These are phyloP conservation scores for Coemansia sp. DNA, from an alignment of 192 early-diverging fungal genomes.

Conservation along the genomic window DNA sequence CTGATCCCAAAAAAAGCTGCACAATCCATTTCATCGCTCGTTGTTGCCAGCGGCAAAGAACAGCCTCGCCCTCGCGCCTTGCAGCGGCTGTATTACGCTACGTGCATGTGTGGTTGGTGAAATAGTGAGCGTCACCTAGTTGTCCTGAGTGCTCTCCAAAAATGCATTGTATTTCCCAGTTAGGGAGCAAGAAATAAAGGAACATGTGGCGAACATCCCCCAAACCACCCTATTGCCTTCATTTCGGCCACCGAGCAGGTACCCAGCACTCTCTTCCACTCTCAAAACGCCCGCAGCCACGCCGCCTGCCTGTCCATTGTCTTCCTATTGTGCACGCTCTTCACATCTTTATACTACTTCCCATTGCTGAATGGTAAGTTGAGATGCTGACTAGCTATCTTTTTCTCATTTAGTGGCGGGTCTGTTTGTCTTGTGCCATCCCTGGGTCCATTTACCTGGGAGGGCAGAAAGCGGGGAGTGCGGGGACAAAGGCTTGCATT, in stretches of 20 bases:
- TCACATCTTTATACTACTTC: background rate
- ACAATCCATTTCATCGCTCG: background rate
- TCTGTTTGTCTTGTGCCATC: conserved; percentile 1
- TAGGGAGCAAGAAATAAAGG: background rate
- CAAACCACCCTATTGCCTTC: background rate
- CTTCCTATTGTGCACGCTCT: background rate
- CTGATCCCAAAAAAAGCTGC: background rate
- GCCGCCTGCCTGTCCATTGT: background rate
- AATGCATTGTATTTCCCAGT: background rate
- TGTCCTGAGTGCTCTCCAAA: conserved; percentile 3
- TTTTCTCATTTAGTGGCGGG: background rate
- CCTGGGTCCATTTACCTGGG: background rate
- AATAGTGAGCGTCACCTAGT: conserved; percentile 7
- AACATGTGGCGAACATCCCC: background rate
- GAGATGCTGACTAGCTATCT: background rate
- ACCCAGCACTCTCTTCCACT: background rate
- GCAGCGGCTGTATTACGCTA: conserved; percentile 14
- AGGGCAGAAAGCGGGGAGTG: background rate
- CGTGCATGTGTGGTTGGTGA: background rate
- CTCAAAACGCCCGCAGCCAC: background rate
- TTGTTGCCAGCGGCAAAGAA: background rate
- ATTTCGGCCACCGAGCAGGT: background rate
- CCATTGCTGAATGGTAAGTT: background rate
- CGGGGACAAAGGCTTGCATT: conserved; percentile 5
- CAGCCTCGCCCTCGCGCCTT: conserved; percentile 6